Base-by-base conservation (phyloP, 2,329 filamentous ascomycete species). In the Zopfia rhizophila region DNA sequence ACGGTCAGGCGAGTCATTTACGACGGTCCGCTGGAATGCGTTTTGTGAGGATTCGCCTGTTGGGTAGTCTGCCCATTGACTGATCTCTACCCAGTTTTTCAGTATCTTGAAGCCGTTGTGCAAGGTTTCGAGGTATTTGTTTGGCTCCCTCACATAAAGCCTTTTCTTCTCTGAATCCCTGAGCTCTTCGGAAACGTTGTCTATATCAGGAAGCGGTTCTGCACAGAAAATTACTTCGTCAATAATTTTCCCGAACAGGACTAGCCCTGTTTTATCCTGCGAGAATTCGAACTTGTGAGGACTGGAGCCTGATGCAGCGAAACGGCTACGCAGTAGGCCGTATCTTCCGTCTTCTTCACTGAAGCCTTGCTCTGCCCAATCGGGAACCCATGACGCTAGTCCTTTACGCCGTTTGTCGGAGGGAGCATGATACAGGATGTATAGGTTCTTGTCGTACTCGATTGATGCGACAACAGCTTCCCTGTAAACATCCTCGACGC, bases 311-410 rank as follows among this genome's bases (percentile, higher is more conserved):
- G 38, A 32, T 5, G 38, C 28, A 12, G 18, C 13, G 14, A 42
- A 42, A 39, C 29, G 27, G 16, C 16, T 14, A 18, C 22, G 35
- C 19, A 39, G 22, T 10, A 39, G 7, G 7, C 19, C 33, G 10
- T 33, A 27, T 35, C 43, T 30, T 4, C 16, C 8, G 14, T 46
- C 43, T 2, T 23, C 5, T 8, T 18, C 21, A 2, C 32, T 33
- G 10, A 38, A 46, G 4, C 35, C 28, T 12, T 19, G 5, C 18
- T 39, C 43, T 3, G 28, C 29, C 43, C 43, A 46, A 22, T 46
- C 36, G 16, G 35, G 36, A 12, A 46, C 43, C 43, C 43, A 46
- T 24, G 42, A 39, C 3, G 42, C 27, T n/a, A 45, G 35, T 3
- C n/a, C 19, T 25, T 19, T 8, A 28, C 28, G 33, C 3, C 35